These are phyloP conservation scores for Spiromastix sp. DNA, from an alignment of 2,329 filamentous ascomycete species.

Conservation along the genomic window DNA sequence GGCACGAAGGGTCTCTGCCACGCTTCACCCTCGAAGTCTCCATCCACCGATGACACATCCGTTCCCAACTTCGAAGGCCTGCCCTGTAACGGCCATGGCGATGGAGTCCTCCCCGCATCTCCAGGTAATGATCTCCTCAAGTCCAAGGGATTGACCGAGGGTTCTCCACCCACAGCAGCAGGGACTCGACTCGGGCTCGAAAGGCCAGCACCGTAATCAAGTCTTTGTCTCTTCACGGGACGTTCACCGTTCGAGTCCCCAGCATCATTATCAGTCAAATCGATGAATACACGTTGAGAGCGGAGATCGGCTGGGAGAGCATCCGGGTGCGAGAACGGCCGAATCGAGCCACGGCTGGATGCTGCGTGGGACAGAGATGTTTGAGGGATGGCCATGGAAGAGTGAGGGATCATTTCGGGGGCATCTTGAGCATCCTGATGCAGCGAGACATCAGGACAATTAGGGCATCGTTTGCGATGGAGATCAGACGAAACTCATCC, in stretches of 20 bases:
- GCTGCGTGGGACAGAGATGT: neutral
- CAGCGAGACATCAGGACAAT: slow-evolving; percentile 13
- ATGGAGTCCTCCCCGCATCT: slow-evolving; percentile 25
- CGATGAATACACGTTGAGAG: slow-evolving; percentile 25
- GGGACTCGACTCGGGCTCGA: slow-evolving; percentile 11
- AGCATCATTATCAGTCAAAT: slow-evolving; percentile 22
- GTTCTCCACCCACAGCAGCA: neutral
- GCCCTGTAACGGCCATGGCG: slow-evolving; percentile 31
- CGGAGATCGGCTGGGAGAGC: slow-evolving; percentile 18
- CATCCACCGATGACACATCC: slow-evolving; percentile 9
- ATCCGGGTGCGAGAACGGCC: slow-evolving; percentile 17
- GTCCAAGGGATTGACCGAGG: slow-evolving; percentile 11
- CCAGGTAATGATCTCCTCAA: slow-evolving; percentile 18
- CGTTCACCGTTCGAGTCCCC: slow-evolving; percentile 24
- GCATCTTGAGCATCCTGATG: slow-evolving; percentile 25
- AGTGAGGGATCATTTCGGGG: slow-evolving; percentile 31
- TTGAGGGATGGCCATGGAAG: slow-evolving; percentile 16
- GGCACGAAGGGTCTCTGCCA: slow-evolving; percentile 15
- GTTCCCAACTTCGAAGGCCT: slow-evolving; percentile 24
- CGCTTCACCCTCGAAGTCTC: neutral
- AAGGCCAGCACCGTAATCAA: slow-evolving; percentile 21
- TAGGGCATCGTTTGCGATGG: slow-evolving; percentile 2
- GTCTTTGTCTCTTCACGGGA: slow-evolving; percentile 25
- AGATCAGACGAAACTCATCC: too few relatives aligned
- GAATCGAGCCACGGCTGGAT: slow-evolving; percentile 11